These are phyloP conservation scores for Boletus subcaerulescens DNA, from an alignment of 768 basidiomycete species.

Conservation along the genomic window DNA sequence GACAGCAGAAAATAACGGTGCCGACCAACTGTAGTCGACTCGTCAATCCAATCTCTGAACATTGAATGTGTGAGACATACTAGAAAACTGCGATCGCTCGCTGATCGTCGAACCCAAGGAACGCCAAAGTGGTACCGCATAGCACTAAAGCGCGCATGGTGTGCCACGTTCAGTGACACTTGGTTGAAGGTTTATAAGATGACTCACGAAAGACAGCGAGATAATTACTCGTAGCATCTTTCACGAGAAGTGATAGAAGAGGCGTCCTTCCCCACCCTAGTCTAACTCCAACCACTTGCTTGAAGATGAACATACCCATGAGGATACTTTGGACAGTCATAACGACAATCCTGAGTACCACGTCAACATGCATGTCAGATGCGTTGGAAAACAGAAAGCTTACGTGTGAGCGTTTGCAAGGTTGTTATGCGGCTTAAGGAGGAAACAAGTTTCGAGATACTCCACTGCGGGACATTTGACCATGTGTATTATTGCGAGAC, in stretches of 20 bases:
- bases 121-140: neutral
- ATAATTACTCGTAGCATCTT: conserved; percentile 47
- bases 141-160: neutral
- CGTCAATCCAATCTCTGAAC: neutral
- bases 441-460: conserved; percentile 21
- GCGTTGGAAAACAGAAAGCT: conserved; percentile 15
- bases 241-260: conserved; percentile 38
- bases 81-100: neutral
- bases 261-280: conserved; percentile 42
- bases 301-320: conserved; percentile 37
- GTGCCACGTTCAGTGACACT: neutral
- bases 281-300: conserved; percentile 34
- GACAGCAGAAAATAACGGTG: conserved; percentile 8
- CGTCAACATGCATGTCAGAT: neutral
- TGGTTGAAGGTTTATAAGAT: neutral
- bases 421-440: conserved; percentile 13
- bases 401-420: neutral
- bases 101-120: neutral
- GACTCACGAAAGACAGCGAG: conserved; percentile 38
- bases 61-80: neutral
- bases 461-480: conserved; percentile 3
- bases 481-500: conserved; percentile 14
- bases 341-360: conserved; percentile 5
- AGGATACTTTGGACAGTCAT: conserved; percentile 37
- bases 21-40: conserved; percentile 11